Evolutionary conservation across 306 rosid genomes (phyloP).

Genomic region (Begonia peltatifolia): DNA sequence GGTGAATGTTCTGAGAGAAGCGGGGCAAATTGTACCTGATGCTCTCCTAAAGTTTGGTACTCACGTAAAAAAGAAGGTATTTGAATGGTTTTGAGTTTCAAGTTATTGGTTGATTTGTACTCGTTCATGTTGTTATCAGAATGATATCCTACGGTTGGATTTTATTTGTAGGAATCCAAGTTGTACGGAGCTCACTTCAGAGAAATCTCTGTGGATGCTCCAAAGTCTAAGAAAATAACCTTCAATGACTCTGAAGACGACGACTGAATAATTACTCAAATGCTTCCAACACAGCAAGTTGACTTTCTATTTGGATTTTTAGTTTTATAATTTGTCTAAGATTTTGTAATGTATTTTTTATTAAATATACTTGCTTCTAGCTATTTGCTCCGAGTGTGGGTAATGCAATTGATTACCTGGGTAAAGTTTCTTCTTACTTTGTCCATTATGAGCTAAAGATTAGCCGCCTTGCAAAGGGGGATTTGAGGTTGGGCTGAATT

Average conservation of each 20-base stretch:
- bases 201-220: conserved; percentile 73
- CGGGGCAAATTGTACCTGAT: conserved; percentile 65
- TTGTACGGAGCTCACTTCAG: conserved; percentile 86
- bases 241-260: conserved; percentile 74
- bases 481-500: no score
- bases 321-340: neutral
- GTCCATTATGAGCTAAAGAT: no score
- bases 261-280: conserved; percentile 7
- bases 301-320: no score
- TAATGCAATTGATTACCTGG: no score
- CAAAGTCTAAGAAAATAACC: conserved; percentile 61
- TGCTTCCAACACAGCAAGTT: no score
- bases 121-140: no score
- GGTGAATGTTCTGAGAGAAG: conserved; percentile 93
- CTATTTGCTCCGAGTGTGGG: no score
- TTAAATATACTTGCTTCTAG: no score
- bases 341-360: neutral
- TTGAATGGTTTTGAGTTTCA: neutral
- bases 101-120: no score
- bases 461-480: no score
- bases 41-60: conserved; percentile 75
- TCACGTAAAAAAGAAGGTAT: conserved; percentile 87
- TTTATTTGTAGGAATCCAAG: conserved; percentile 62
- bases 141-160: neutral
- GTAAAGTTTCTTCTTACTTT: no score